Conservation (phyloP, 371 early-diverging fungal genomes). For the Circinella minor region DNA sequence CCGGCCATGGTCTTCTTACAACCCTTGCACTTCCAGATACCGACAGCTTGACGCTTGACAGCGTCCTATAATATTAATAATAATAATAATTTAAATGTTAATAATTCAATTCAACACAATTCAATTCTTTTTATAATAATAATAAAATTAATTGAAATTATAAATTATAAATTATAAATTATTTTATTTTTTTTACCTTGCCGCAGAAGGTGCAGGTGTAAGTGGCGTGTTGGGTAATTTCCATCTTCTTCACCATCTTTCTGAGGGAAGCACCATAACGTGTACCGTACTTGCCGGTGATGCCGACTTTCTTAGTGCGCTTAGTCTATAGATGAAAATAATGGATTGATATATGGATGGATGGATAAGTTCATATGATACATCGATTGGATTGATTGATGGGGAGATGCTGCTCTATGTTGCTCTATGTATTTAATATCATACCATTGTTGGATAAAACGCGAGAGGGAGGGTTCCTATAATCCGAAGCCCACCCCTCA, state of each 20-base stretch:
- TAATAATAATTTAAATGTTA: background rate
- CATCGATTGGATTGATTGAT: constrained; percentile 3
- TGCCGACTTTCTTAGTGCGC: constrained; percentile 99
- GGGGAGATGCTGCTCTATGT: background rate
- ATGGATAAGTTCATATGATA: background rate
- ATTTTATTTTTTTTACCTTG: constrained; percentile 59
- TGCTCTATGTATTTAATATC: background rate
- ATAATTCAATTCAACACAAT: background rate
- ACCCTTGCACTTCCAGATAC: constrained; percentile 99
- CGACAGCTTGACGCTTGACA: constrained; percentile 97
- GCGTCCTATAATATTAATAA: constrained; percentile 68
- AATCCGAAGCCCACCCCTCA: background rate
- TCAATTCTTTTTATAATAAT: background rate
- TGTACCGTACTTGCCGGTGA: constrained; percentile 99
- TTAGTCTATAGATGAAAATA: constrained; percentile 72
- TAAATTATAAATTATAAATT: background rate
- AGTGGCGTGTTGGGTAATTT: constrained; percentile 99
- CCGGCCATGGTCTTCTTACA: constrained; percentile 98
- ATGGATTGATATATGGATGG: constrained; percentile 10
- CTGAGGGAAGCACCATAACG: constrained; percentile 99
- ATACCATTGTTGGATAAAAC: constrained; percentile 14
- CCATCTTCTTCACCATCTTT: constrained; percentile 99
- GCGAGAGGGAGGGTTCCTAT: constrained; percentile 8
- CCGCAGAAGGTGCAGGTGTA: constrained; percentile 99
- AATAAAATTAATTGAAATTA: no score